Conservation (phyloP, 495 filamentous ascomycete genomes). For the Penicillium ucsense region DNA sequence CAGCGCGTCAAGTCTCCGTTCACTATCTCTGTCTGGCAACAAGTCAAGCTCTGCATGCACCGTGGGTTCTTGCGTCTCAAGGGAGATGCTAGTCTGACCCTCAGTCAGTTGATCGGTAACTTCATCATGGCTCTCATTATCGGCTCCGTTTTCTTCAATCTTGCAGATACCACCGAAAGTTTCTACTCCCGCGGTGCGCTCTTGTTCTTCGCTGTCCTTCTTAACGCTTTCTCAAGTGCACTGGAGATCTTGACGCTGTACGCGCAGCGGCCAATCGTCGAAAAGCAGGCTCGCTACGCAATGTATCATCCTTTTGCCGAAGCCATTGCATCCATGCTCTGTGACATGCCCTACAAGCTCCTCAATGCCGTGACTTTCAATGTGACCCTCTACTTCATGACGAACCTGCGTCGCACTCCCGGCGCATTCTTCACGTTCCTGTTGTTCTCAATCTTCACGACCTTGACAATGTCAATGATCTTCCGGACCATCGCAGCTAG, state of each 20-base stretch:
- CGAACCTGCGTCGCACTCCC: slow-evolving; percentile 38
- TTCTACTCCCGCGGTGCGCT: slow-evolving; percentile 80
- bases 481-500: slow-evolving; percentile 43
- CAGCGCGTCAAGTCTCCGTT: slow-evolving; percentile 36
- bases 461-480: slow-evolving; percentile 51
- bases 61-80: slow-evolving; percentile 50
- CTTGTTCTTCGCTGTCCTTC: slow-evolving; percentile 84
- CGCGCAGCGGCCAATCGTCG: slow-evolving; percentile 55
- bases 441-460: slow-evolving; percentile 44
- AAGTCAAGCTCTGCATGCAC: slow-evolving; percentile 40
- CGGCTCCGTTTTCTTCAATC: slow-evolving; percentile 78
- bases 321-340: slow-evolving; percentile 50
- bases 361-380: slow-evolving; percentile 44
- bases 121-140: slow-evolving; percentile 75
- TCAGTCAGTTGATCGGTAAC: slow-evolving; percentile 72
- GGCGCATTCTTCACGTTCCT: slow-evolving; percentile 54
- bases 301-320: slow-evolving; percentile 60
- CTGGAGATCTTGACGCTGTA: slow-evolving; percentile 63
- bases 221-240: slow-evolving; percentile 80
- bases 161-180: slow-evolving; percentile 51
- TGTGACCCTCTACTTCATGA: slow-evolving; percentile 53
- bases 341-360: slow-evolving; percentile 52
- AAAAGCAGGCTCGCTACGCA: slow-evolving; percentile 57
- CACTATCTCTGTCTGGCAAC: slow-evolving; percentile 36
- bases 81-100: slow-evolving; percentile 66